These are phyloP conservation scores for Paralagenidium karlingii DNA, from an alignment of 352 stramenopile species.

Conservation along the genomic window DNA sequence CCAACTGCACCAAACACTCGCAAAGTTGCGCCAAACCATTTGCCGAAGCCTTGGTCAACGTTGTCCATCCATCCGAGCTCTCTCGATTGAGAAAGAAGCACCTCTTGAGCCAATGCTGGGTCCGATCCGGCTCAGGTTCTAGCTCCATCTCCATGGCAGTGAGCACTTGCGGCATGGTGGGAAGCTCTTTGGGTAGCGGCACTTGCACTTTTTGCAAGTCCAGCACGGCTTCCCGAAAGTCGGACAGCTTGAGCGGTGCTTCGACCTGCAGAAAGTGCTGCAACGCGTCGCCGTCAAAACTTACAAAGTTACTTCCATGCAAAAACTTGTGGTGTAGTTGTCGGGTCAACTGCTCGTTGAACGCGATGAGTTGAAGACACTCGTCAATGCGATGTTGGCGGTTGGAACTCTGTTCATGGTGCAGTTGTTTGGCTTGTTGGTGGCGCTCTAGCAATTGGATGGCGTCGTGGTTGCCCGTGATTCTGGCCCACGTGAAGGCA, in stretches of 20 bases:
- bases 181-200: no score
- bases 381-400: constrained; percentile 17
- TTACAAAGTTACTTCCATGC: no score
- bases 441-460: constrained; percentile 20
- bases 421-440: constrained; percentile 17
- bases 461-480: constrained; percentile 24
- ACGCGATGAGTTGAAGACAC: constrained; percentile 14
- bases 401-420: constrained; percentile 15
- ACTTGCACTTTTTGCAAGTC: background rate
- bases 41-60: constrained; percentile 46
- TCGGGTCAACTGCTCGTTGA: background rate
- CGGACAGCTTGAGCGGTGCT: background rate
- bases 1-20: constrained; percentile 27
- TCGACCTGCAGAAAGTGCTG: no score
- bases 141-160: no score
- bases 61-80: constrained; percentile 51
- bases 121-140: no score
- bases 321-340: background rate
- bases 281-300: no score
- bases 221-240: background rate
- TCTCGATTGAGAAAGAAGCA: constrained; percentile 47
- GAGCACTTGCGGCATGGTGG: no score
- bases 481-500: constrained; percentile 50
- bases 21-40: constrained; percentile 22
- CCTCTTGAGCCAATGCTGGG: no score